phyloP scores from a whole-genome alignment of 768 basidiomycete genomes.

The Cystobasidium tubakii region DNA sequence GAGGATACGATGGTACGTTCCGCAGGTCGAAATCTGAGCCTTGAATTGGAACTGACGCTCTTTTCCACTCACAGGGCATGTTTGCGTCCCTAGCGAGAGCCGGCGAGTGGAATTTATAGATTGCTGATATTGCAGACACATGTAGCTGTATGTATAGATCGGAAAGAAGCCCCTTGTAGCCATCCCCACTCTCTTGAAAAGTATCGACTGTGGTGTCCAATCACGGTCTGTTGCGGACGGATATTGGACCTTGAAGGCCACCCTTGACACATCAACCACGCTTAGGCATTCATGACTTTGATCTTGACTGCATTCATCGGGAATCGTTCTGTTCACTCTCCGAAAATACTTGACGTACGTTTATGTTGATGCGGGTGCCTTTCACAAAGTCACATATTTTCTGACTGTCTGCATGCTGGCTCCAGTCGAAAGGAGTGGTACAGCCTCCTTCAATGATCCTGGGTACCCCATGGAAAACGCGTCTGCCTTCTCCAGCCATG shows the following conservation, averaged over 20 bases:
- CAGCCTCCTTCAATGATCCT: constrained; percentile 12
- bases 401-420: background rate
- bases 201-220: too few species aligned
- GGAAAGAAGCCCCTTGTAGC: background rate
- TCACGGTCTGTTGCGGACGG: too few species aligned
- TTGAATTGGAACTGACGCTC: too few species aligned
- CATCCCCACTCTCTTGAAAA: background rate
- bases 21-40: too few species aligned
- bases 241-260: too few species aligned
- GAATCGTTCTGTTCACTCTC: background rate
- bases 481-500: constrained; percentile 81
- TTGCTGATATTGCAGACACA: background rate
- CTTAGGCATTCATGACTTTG: too few species aligned
- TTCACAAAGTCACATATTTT: background rate
- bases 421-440: background rate
- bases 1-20: constrained; percentile 6
- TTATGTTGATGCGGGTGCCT: constrained; percentile 7
- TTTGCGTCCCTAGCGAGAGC: constrained; percentile 27
- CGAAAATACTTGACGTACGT: constrained; percentile 6
- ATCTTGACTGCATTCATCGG: background rate
- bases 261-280: too few species aligned
- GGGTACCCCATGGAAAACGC: constrained; percentile 76
- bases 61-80: background rate
- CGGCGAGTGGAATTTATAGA: constrained; percentile 30
- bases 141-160: background rate